Evolutionary conservation across 2,329 filamentous ascomycete species (phyloP).

Genomic region (Hyphodiscus sp.): DNA sequence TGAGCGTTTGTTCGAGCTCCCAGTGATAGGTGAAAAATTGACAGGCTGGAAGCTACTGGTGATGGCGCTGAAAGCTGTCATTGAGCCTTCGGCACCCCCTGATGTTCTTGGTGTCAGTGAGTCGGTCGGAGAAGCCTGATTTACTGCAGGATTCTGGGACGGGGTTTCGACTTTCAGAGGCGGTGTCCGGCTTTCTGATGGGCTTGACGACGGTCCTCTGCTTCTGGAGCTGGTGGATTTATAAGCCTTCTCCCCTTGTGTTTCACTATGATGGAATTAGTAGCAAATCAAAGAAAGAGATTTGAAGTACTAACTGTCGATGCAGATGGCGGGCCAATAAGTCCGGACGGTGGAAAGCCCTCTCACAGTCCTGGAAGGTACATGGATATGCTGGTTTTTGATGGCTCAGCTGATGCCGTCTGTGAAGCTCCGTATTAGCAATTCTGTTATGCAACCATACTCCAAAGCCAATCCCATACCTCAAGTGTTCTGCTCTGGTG

Average conservation of each 20-base stretch:
- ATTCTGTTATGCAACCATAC: not conserved
- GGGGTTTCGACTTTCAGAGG: slow-evolving; percentile 18
- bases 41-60: slow-evolving; percentile 20
- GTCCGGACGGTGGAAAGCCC: slow-evolving; percentile 52
- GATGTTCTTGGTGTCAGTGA: slow-evolving; percentile 20
- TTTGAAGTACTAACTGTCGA: slow-evolving; percentile 39
- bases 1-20: slow-evolving; percentile 14
- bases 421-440: slow-evolving; percentile 30
- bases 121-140: slow-evolving; percentile 14
- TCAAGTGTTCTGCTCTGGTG: slow-evolving; percentile 55
- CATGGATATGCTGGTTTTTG: slow-evolving; percentile 47
- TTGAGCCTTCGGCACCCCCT: slow-evolving; percentile 17
- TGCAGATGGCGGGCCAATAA: slow-evolving; percentile 51
- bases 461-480: slow-evolving; percentile 33
- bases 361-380: slow-evolving; percentile 46
- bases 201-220: slow-evolving; percentile 22
- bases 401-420: slow-evolving; percentile 56
- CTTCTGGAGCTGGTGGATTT: slow-evolving; percentile 22
- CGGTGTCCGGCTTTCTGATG: slow-evolving; percentile 19
- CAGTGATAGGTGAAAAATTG: slow-evolving; percentile 15
- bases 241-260: slow-evolving; percentile 37
- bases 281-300: not conserved
- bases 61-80: slow-evolving; percentile 18
- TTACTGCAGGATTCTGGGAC: not conserved
- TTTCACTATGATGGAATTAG: slow-evolving; percentile 33